Evolutionary conservation across 306 rosid species (phyloP), one percentile per base, ranked within the genome.

Genomic region (Dryas octopetala): DNA sequence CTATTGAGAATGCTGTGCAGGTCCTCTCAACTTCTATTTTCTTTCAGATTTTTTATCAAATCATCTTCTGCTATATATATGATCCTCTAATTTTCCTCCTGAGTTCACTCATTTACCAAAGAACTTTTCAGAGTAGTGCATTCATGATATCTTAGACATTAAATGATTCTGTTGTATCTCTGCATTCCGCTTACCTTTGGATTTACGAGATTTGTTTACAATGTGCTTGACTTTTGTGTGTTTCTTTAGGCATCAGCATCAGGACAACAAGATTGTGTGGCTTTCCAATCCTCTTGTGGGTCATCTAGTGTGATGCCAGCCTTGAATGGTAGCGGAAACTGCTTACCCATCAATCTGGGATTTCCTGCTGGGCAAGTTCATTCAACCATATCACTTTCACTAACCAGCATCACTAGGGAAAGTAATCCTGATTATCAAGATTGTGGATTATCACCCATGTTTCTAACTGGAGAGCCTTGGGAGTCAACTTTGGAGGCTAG

Each of bases 391-490:
- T 75, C 97, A 57, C 75, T 85, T 80, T 82, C 86, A 50, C 80
- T 93, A 32, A 79, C 96, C 63, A 84, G 82, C 85, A 84, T 87
- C 55, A 83, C 86, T 2, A 87, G 87, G 41, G 95, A 94, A 79
- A 86, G 84, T 66, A 80, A 83, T 74, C 52, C 88, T 40, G 93
- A 91, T 74, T 79, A 80, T 85, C 89, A 88, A 82, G 96, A 90
- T 66, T 85, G 93, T 23, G 85, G 86, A 54, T 70, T 91, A 60
- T 87, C 97, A 12, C 79, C 91, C 7, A 79, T 70, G 68, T 86
- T 88, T 82, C 79, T 90, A 48, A 70, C 91, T 0, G 85, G 83
- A 52, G 96, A 90, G 77, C 62, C 85, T 11, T 88, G 96, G 97
- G 96, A 91, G 64, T 71, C 95, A 53, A 85, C 86, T 40, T 75